These are phyloP conservation scores for Mollisia scopiformis DNA, from an alignment of 2,329 filamentous ascomycete species.

Conservation along the genomic window DNA sequence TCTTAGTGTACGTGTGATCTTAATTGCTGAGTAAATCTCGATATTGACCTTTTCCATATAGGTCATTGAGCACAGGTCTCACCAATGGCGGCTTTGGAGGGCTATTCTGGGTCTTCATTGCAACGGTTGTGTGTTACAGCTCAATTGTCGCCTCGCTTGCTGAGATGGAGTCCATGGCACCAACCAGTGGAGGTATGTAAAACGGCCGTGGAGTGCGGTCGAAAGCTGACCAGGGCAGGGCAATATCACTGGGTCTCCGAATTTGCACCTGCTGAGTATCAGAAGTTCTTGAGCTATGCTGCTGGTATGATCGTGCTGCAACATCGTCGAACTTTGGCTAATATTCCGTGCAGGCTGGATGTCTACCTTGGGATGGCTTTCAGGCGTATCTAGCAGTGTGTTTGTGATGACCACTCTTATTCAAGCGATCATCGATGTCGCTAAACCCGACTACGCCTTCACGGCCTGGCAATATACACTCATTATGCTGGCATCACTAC, in stretches of 20 bases:
- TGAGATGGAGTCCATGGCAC: constrained; percentile 34
- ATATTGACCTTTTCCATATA: neutral
- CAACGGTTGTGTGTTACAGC: constrained; percentile 36
- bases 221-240: constrained; percentile 54
- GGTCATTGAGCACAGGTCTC: constrained; percentile 36
- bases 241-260: constrained; percentile 63
- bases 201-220: no score
- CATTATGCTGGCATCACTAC: constrained; percentile 45
- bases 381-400: constrained; percentile 42
- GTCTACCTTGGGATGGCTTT: constrained; percentile 49
- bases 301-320: constrained; percentile 37
- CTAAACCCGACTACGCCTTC: constrained; percentile 39
- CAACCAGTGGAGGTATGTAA: constrained; percentile 25
- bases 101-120: constrained; percentile 45
- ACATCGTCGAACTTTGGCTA: neutral
- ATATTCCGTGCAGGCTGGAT: constrained; percentile 44
- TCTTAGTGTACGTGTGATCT: constrained; percentile 37
- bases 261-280: constrained; percentile 49
- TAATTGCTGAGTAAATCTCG: no score
- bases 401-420: constrained; percentile 49
- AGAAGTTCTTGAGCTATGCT: constrained; percentile 57
- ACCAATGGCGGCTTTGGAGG: constrained; percentile 36
- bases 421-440: constrained; percentile 42
- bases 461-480: constrained; percentile 48
- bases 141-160: constrained; percentile 30